A percentile compares a stretch with the other conserved stretches of the same genome.
Conservation (phyloP, 2,329 filamentous ascomycete species). For the Penicillium sp. region DNA sequence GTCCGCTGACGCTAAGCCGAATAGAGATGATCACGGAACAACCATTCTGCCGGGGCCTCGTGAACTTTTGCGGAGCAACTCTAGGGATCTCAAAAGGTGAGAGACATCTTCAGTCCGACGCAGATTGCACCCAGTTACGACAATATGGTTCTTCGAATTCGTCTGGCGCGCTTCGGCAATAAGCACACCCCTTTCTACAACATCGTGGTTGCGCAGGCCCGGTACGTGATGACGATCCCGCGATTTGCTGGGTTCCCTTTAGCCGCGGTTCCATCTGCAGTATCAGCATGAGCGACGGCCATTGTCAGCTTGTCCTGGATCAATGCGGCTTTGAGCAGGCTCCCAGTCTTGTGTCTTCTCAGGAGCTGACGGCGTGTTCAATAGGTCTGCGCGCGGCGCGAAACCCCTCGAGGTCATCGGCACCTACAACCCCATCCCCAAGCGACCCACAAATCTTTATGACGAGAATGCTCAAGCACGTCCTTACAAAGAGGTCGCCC, state of each 20-base stretch:
- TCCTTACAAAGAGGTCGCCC: conserved; percentile 83
- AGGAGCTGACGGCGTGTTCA: conserved; percentile 2
- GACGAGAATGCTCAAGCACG: conserved; percentile 51
- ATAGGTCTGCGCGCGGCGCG: conserved; percentile 75
- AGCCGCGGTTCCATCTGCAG: background rate
- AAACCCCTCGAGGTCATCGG: conserved; percentile 89
- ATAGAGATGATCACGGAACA: conserved; percentile 18
- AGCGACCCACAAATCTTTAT: conserved; percentile 45
- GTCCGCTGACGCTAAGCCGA: conserved; percentile 18
- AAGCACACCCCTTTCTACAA: conserved; percentile 91
- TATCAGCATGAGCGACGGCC: background rate
- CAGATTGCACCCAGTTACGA: conserved; percentile 8
- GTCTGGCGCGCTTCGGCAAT: conserved; percentile 87
- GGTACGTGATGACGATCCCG: conserved; percentile 49
- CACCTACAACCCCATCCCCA: conserved; percentile 56
- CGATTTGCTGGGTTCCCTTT: background rate
- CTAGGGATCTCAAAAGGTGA: conserved; percentile 4
- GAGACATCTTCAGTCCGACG: background rate
- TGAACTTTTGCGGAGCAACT: conserved; percentile 25
- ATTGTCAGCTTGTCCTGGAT: background rate
- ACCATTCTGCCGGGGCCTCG: conserved; percentile 20
- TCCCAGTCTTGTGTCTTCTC: background rate
- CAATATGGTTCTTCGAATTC: conserved; percentile 86
- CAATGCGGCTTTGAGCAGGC: background rate
- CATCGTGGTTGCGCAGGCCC: conserved; percentile 88